Conservation (phyloP, 768 basidiomycete species). For the Kwoniella botswanensis region DNA sequence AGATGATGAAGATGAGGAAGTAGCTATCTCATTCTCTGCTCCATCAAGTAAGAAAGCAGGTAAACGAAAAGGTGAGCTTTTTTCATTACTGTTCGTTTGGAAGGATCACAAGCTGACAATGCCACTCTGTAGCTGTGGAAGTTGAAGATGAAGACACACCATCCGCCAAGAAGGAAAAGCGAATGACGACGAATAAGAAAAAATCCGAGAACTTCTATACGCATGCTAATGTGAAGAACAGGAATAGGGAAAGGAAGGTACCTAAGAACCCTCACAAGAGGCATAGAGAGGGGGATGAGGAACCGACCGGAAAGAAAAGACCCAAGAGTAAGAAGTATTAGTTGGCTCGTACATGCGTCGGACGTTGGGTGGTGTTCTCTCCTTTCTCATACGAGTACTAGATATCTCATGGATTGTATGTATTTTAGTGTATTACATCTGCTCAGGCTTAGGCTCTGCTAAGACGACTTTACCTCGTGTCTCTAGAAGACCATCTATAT, state of each 20-base stretch:
- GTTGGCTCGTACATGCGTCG: background rate
- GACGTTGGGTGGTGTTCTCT: background rate
- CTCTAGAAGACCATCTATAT: background rate
- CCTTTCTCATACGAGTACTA: background rate
- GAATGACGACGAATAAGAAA: slow-evolving; percentile 96
- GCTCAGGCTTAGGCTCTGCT: background rate
- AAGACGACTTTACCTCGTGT: background rate
- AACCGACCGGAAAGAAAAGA: slow-evolving; percentile 25
- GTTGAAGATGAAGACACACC: slow-evolving; percentile 62
- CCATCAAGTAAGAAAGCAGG: slow-evolving; percentile 41
- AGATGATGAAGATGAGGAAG: slow-evolving; percentile 46
- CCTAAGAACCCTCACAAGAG: slow-evolving; percentile 42
- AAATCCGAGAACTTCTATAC: slow-evolving; percentile 90
- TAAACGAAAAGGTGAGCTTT: slow-evolving; percentile 42
- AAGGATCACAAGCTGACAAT: background rate
- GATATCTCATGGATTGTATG: background rate
- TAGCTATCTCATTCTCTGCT: slow-evolving; percentile 26
- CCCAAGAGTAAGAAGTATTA: slow-evolving; percentile 26
- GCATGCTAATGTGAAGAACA: slow-evolving; percentile 61
- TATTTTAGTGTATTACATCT: background rate
- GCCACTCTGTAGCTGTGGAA: slow-evolving; percentile 38
- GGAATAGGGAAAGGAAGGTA: slow-evolving; percentile 53
- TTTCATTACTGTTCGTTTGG: background rate
- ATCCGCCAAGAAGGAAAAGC: slow-evolving; percentile 66
- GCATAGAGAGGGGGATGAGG: slow-evolving; percentile 23